Evolutionary conservation across 2,329 filamentous ascomycete species (phyloP).

Genomic region (Pleurostoma richardsiae): DNA sequence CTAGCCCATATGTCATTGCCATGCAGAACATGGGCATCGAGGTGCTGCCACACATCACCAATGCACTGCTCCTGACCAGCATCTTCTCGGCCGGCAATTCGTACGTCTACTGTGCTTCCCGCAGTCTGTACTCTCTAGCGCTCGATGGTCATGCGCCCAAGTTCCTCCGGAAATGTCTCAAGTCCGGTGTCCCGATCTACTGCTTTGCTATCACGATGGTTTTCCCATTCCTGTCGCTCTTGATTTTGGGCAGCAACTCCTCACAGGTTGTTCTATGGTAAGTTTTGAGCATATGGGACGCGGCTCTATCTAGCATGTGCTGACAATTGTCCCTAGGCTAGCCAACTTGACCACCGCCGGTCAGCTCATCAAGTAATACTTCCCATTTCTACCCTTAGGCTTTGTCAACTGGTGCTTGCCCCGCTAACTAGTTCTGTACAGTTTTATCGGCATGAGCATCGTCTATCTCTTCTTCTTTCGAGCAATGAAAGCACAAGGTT

Average conservation of each 20-base stretch:
- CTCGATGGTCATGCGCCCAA: not conserved
- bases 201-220: slow-evolving; percentile 5
- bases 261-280: not conserved
- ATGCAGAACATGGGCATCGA: slow-evolving; percentile 48
- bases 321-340: slow-evolving; percentile 36
- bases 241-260: not conserved
- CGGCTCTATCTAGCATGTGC: not conserved
- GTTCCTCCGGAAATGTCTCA: slow-evolving; percentile 53
- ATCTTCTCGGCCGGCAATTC: not conserved
- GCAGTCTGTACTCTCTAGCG: not conserved
- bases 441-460: slow-evolving; percentile 37
- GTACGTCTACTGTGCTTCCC: not conserved
- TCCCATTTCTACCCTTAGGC: not conserved
- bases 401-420: not conserved
- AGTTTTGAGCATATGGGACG: not conserved
- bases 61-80: slow-evolving; percentile 35
- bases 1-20: slow-evolving; percentile 58
- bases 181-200: slow-evolving; percentile 51
- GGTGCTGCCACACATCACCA: slow-evolving; percentile 51
- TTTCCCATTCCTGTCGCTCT: not conserved
- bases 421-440: slow-evolving; percentile 21
- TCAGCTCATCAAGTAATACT: slow-evolving; percentile 52
- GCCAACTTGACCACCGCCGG: slow-evolving; percentile 52
- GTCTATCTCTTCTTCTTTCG: slow-evolving; percentile 43
- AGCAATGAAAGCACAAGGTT: slow-evolving; percentile 46